These are phyloP conservation scores for Ogataea pilisensis DNA, from an alignment of 805 yeast species.

Conservation along the genomic window DNA sequence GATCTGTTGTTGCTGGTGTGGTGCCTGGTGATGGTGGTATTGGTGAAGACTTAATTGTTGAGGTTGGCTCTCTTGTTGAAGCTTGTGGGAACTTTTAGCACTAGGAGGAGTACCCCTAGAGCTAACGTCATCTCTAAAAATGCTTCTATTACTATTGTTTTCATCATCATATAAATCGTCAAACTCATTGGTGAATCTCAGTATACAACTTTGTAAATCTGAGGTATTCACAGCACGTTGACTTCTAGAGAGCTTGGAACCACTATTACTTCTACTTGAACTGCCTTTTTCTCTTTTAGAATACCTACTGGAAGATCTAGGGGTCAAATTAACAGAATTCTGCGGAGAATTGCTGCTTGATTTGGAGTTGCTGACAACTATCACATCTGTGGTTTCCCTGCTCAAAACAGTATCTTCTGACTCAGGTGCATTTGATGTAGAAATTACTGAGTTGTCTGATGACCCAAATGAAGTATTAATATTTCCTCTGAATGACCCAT, in stretches of 20 bases:
- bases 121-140: slow-evolving; percentile 24
- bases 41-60: background rate
- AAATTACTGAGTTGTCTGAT: slow-evolving; percentile 8
- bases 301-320: slow-evolving; percentile 7
- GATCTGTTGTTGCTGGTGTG: background rate
- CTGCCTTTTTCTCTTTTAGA: slow-evolving; percentile 2
- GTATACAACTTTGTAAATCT: slow-evolving; percentile 37
- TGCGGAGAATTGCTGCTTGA: slow-evolving; percentile 1
- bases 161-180: slow-evolving; percentile 33
- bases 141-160: slow-evolving; percentile 23
- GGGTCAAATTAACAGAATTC: background rate
- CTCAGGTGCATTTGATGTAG: slow-evolving; percentile 2
- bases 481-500: slow-evolving; percentile 21
- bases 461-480: slow-evolving; percentile 19
- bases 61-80: background rate
- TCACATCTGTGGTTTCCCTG: background rate
- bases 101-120: slow-evolving; percentile 1
- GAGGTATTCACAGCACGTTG: slow-evolving; percentile 34
- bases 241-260: slow-evolving; percentile 17
- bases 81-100: slow-evolving; percentile 2
- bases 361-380: slow-evolving; percentile 1
- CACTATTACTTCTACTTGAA: slow-evolving; percentile 11
- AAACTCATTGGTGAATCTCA: slow-evolving; percentile 38
- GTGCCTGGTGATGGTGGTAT: background rate
- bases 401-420: background rate